Percentiles rank a stretch among this genome's conserved stretches.
Evolutionary conservation across 2,329 filamentous ascomycete species (phyloP).

Genomic region (Venturia carpophila): DNA sequence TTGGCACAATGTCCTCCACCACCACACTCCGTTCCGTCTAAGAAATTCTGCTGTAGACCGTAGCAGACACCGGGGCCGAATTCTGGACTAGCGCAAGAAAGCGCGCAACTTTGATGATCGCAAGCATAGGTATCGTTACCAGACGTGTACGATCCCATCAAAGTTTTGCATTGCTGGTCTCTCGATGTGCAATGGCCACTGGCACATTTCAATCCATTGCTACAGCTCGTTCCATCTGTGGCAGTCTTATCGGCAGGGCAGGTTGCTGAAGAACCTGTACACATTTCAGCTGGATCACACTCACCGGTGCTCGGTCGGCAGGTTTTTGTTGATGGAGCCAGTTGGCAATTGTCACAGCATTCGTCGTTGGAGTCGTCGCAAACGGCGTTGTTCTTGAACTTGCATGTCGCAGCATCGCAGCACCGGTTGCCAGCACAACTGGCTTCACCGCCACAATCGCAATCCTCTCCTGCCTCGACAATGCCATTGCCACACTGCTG

Average conservation of each 20-base stretch:
- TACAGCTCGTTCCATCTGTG: conserved; percentile 65
- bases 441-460: conserved; percentile 76
- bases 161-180: conserved; percentile 76
- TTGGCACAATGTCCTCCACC: conserved; percentile 73
- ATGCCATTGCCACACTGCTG: conserved; percentile 95
- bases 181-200: conserved; percentile 92
- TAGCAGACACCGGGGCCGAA: conserved; percentile 62
- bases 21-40: conserved; percentile 81
- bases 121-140: conserved; percentile 77
- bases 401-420: conserved; percentile 81
- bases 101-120: conserved; percentile 60
- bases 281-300: conserved; percentile 82
- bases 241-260: conserved; percentile 68
- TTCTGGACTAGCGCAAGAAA: conserved; percentile 67
- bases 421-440: conserved; percentile 70
- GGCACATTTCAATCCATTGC: conserved; percentile 66
- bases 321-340: conserved; percentile 58
- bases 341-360: conserved; percentile 67
- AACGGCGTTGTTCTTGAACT: conserved; percentile 64
- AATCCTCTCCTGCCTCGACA: conserved; percentile 88
- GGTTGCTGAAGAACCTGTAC: conserved; percentile 60
- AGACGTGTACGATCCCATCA: conserved; percentile 67
- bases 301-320: conserved; percentile 72
- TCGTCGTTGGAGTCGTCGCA: conserved; percentile 83
- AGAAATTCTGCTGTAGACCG: conserved; percentile 78